phyloP scores from a whole-genome alignment of 1,284 basidiomycete genomes.

The Agaricales sp. region DNA sequence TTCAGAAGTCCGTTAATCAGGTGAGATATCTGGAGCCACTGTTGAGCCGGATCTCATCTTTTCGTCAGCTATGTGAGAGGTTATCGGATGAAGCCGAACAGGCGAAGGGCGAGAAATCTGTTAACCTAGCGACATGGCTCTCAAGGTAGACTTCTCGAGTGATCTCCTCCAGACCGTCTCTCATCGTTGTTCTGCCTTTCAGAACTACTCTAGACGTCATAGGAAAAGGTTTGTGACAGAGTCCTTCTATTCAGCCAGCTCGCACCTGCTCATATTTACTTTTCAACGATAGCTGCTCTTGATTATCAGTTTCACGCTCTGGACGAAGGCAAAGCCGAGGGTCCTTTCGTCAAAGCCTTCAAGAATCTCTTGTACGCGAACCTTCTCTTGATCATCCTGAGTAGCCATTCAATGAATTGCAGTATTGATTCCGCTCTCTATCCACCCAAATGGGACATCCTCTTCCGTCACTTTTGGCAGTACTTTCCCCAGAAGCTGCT shows the following conservation, averaged over 20 bases:
- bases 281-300: conserved; percentile 14
- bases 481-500: background rate
- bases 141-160: background rate
- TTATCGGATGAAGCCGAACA: conserved; percentile 3
- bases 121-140: background rate
- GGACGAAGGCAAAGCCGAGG: conserved; percentile 14
- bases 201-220: conserved; percentile 8
- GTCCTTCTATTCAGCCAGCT: background rate
- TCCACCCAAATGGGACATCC: conserved; percentile 9
- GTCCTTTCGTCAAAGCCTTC: conserved; percentile 14
- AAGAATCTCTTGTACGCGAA: conserved; percentile 19
- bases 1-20: conserved; percentile 6
- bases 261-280: background rate
- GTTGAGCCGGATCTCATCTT: background rate
- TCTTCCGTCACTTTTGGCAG: background rate
- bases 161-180: too few species aligned
- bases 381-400: background rate
- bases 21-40: conserved; percentile 2
- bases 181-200: background rate
- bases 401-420: conserved; percentile 8
- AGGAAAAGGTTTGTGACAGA: conserved; percentile 7
- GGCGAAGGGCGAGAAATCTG: background rate
- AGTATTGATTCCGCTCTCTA: conserved; percentile 9
- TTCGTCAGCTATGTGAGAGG: conserved; percentile 3
- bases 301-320: conserved; percentile 13